A percentile compares a stretch with the other conserved stretches of the same genome.
phyloP scores from a whole-genome alignment of 2,329 filamentous ascomycete species.

The Emmonsiellopsis sp. region DNA sequence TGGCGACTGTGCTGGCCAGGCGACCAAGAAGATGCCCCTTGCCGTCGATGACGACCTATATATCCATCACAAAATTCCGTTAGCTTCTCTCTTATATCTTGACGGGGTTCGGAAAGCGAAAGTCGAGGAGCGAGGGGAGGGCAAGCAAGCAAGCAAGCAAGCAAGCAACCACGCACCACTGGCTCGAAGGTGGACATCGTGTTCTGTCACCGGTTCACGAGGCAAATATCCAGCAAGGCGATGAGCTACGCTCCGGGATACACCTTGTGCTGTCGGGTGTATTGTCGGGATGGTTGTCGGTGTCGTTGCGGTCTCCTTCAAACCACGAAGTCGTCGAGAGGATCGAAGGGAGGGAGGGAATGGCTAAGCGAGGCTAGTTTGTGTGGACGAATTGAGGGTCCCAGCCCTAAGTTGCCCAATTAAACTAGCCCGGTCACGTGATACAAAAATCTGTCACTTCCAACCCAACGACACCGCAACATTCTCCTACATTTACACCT shows the following conservation, averaged over 20 bases:
- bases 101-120: slow-evolving; percentile 2
- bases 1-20: slow-evolving; percentile 94
- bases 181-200: slow-evolving; percentile 60
- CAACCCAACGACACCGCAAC: not conserved
- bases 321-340: slow-evolving; percentile 30
- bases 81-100: slow-evolving; percentile 5
- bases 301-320: slow-evolving; percentile 27
- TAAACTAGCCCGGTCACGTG: slow-evolving; percentile 19
- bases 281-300: slow-evolving; percentile 40
- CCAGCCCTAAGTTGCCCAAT: slow-evolving; percentile 32
- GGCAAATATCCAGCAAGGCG: slow-evolving; percentile 32
- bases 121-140: not conserved
- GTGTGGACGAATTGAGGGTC: slow-evolving; percentile 28
- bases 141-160: slow-evolving; percentile 1
- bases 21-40: slow-evolving; percentile 99
- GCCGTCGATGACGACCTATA: slow-evolving; percentile 96
- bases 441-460: not conserved
- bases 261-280: slow-evolving; percentile 28
- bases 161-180: slow-evolving; percentile 45
- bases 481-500: no score
- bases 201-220: slow-evolving; percentile 35
- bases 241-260: slow-evolving; percentile 34
- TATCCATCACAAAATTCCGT: slow-evolving; percentile 33
- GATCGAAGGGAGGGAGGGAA: slow-evolving; percentile 13
- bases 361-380: slow-evolving; percentile 35